phyloP scores from a whole-genome alignment of 352 stramenopile genomes.

The Phytophthora litchii region DNA sequence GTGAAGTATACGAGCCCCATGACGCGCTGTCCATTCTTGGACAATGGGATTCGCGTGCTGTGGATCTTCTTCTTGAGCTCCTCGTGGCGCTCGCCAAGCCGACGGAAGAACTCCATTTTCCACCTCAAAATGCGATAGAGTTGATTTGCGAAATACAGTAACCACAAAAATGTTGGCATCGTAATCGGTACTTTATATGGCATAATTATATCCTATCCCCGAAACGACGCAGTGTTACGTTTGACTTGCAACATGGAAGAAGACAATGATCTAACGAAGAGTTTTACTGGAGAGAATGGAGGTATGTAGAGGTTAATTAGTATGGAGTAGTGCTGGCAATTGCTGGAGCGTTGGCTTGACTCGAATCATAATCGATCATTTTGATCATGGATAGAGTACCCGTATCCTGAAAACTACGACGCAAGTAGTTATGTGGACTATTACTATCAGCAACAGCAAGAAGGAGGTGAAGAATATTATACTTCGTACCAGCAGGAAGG shows the following conservation, averaged over 20 bases:
- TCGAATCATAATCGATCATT: background rate
- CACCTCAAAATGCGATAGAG: conserved; percentile 4
- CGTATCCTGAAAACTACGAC: conserved; percentile 28
- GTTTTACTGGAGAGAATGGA: background rate
- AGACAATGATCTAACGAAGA: background rate
- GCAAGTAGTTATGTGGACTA: conserved; percentile 18
- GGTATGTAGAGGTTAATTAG: background rate
- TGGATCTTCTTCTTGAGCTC: conserved; percentile 93
- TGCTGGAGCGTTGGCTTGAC: background rate
- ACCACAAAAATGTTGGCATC: conserved; percentile 1
- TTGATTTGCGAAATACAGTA: background rate
- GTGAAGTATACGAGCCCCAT: conserved; percentile 93
- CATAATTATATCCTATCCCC: background rate
- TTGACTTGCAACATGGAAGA: conserved; percentile 6
- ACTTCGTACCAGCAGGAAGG: conserved; percentile 9
- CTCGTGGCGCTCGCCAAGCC: conserved; percentile 81
- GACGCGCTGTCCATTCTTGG: conserved; percentile 77
- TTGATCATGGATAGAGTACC: background rate
- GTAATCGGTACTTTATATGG: background rate
- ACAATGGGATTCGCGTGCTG: conserved; percentile 89
- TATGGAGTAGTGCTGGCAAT: background rate
- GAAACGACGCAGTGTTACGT: conserved; percentile 20
- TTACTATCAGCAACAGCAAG: conserved; percentile 15
- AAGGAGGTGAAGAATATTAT: conserved; percentile 6
- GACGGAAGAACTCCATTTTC: conserved; percentile 80